Evolutionary conservation across 192 early-diverging fungal species (phyloP).

Genomic region (Coemansia sp.): DNA sequence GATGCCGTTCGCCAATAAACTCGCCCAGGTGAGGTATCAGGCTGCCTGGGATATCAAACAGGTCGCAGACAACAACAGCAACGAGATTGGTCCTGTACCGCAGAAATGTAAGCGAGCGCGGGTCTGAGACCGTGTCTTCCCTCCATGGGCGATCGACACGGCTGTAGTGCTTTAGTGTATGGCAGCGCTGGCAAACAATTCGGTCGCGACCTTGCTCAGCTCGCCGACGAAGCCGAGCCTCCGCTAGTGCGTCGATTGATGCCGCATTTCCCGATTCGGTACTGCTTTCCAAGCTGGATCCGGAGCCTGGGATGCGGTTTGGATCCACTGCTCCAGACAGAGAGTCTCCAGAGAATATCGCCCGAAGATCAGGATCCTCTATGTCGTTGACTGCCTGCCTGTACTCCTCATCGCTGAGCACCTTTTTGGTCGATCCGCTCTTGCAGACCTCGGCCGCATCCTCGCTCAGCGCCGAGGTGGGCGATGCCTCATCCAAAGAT

Average conservation of each 20-base stretch:
- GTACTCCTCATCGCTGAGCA: slow-evolving; percentile 51
- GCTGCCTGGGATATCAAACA: slow-evolving; percentile 68
- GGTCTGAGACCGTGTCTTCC: slow-evolving; percentile 54
- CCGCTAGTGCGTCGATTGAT: slow-evolving; percentile 18
- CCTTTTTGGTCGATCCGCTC: not conserved
- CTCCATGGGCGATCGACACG: slow-evolving; percentile 46
- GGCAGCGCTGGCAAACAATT: slow-evolving; percentile 67
- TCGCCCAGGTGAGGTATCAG: slow-evolving; percentile 53
- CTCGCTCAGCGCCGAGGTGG: slow-evolving; percentile 9
- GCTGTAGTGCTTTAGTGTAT: slow-evolving; percentile 60
- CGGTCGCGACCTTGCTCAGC: slow-evolving; percentile 46
- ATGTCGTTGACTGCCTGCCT: slow-evolving; percentile 27
- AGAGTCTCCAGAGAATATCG: slow-evolving; percentile 31
- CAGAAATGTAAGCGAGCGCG: slow-evolving; percentile 57
- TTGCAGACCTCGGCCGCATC: not conserved
- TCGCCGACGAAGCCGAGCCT: slow-evolving; percentile 28
- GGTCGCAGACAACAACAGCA: slow-evolving; percentile 62
- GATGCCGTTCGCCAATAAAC: slow-evolving; percentile 54
- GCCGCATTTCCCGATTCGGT: not conserved
- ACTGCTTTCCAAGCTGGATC: not conserved
- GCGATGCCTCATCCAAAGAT: not conserved
- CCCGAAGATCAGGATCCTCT: slow-evolving; percentile 42
- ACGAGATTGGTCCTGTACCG: slow-evolving; percentile 54
- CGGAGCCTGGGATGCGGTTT: slow-evolving; percentile 9
- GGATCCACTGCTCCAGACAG: slow-evolving; percentile 22